These are phyloP conservation scores for Barnettozyma californica DNA, from an alignment of 805 yeast genomes.

Conservation along the genomic window DNA sequence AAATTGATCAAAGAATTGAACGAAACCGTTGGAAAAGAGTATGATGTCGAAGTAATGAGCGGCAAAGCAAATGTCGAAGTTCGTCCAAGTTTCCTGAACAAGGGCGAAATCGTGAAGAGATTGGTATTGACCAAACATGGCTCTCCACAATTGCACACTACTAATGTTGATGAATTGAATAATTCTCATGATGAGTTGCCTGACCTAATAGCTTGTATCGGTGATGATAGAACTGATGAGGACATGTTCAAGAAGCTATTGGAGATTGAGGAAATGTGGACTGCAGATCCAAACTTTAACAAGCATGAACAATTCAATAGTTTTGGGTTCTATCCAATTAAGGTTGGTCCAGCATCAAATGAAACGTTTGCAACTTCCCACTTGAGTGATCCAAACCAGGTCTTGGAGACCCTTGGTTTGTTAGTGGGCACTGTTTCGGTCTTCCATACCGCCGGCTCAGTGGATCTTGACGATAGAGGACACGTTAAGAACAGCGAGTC, in stretches of 20 bases:
- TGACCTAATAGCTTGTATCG: slow-evolving; percentile 83
- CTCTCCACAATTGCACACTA: slow-evolving; percentile 34
- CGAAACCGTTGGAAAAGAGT: slow-evolving; percentile 51
- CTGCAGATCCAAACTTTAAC: slow-evolving; percentile 31
- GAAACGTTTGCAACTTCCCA: slow-evolving; percentile 82
- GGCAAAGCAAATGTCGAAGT: slow-evolving; percentile 98
- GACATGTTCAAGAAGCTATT: slow-evolving; percentile 88
- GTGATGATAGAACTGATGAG: slow-evolving; percentile 96
- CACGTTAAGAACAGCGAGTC: slow-evolving; percentile 46
- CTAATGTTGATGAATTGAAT: slow-evolving; percentile 28
- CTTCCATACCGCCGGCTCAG: slow-evolving; percentile 73
- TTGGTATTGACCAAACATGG: slow-evolving; percentile 66
- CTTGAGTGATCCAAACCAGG: slow-evolving; percentile 77
- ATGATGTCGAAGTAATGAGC: slow-evolving; percentile 90
- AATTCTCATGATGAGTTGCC: slow-evolving; percentile 48
- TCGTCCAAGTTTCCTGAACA: slow-evolving; percentile 90
- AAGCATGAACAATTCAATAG: slow-evolving; percentile 42
- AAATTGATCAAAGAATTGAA: slow-evolving; percentile 62
- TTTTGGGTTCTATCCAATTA: slow-evolving; percentile 74
- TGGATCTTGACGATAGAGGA: slow-evolving; percentile 73
- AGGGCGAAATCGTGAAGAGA: slow-evolving; percentile 90
- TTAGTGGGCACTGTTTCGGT: slow-evolving; percentile 73
- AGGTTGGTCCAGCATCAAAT: slow-evolving; percentile 90
- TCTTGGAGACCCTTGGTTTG: slow-evolving; percentile 76
- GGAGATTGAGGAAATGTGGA: slow-evolving; percentile 54